A percentile compares a stretch with the other conserved stretches of the same genome.
phyloP scores from a whole-genome alignment of 2,329 filamentous ascomycete genomes.

The Fusarium pseudoanthophilum region DNA sequence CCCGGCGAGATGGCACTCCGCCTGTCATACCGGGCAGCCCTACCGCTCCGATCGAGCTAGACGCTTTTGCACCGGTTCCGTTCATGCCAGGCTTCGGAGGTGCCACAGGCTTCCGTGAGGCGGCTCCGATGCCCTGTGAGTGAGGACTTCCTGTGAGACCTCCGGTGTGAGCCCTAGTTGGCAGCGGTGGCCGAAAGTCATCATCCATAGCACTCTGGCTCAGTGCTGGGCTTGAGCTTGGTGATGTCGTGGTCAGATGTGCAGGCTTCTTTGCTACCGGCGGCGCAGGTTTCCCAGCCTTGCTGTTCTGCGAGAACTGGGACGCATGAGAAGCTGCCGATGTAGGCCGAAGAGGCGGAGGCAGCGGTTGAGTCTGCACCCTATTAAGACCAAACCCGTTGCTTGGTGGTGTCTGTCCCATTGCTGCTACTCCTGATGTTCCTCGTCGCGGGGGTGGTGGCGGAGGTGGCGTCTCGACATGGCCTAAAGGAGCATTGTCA shows the following conservation, averaged over 20 bases:
- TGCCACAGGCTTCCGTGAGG: constrained; percentile 43
- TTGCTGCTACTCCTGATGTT: constrained; percentile 38
- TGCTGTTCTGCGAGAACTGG: constrained; percentile 47
- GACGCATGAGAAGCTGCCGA: constrained; percentile 51
- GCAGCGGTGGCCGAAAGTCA: constrained; percentile 42
- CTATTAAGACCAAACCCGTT: constrained; percentile 37
- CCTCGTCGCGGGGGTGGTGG: constrained; percentile 58
- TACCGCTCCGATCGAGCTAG: constrained; percentile 26
- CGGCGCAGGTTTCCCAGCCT: constrained; percentile 58
- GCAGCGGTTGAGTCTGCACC: constrained; percentile 44
- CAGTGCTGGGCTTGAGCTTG: constrained; percentile 36
- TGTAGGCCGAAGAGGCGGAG: constrained; percentile 47
- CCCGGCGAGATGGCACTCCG: constrained; percentile 34
- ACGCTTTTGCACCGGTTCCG: constrained; percentile 34
- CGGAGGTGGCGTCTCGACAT: constrained; percentile 56
- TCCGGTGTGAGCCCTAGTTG: constrained; percentile 37
- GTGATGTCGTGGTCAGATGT: constrained; percentile 56
- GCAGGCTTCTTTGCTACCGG: constrained; percentile 72
- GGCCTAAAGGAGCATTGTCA: constrained; percentile 46
- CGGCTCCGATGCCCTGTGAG: constrained; percentile 14
- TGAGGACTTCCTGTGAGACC: constrained; percentile 17
- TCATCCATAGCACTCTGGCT: constrained; percentile 37
- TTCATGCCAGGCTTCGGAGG: constrained; percentile 38
- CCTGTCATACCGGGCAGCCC: constrained; percentile 36
- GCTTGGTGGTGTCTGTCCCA: constrained; percentile 19